A percentile compares a stretch with the other conserved stretches of the same genome.
These are phyloP conservation scores for Corinectria fuckeliana DNA, from an alignment of 2,329 filamentous ascomycete genomes.

Conservation along the genomic window DNA sequence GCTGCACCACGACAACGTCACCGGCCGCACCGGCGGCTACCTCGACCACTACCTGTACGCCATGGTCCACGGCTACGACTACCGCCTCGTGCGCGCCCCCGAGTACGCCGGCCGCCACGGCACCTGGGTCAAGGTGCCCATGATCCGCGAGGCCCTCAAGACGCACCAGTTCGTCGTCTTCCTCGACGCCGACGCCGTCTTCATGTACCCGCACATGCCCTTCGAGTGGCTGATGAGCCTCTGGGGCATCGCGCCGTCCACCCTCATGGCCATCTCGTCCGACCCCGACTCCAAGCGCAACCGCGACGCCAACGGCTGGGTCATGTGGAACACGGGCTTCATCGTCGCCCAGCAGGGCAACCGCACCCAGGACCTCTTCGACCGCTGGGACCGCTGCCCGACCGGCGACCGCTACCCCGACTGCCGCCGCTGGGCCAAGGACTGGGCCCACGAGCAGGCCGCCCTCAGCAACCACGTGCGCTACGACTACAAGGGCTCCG, in stretches of 20 bases:
- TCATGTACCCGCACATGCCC: conserved; percentile 50
- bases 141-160: conserved; percentile 46
- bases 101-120: conserved; percentile 49
- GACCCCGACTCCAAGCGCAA: conserved; percentile 50
- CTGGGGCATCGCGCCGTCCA: conserved; percentile 50
- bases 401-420: conserved; percentile 15
- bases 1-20: conserved; percentile 22
- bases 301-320: conserved; percentile 39
- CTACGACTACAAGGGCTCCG: conserved; percentile 32
- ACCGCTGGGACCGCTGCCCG: conserved; percentile 25
- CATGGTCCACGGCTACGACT: conserved; percentile 56
- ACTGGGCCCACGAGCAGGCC: conserved; percentile 40
- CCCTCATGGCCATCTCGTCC: conserved; percentile 52
- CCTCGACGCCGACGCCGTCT: conserved; percentile 52
- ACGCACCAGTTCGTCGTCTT: conserved; percentile 52
- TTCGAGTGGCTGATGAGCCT: conserved; percentile 56
- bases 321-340: conserved; percentile 35
- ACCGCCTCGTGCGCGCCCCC: conserved; percentile 53
- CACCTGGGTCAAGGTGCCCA: conserved; percentile 54
- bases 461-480: conserved; percentile 36
- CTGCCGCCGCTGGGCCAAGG: conserved; percentile 30
- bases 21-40: conserved; percentile 25
- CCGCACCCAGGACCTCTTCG: conserved; percentile 32
- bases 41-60: conserved; percentile 36
- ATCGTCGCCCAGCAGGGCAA: conserved; percentile 30